A percentile compares a stretch with the other conserved stretches of the same genome.
phyloP scores from a whole-genome alignment of 441 rosid species.

The Geranium incanum region DNA sequence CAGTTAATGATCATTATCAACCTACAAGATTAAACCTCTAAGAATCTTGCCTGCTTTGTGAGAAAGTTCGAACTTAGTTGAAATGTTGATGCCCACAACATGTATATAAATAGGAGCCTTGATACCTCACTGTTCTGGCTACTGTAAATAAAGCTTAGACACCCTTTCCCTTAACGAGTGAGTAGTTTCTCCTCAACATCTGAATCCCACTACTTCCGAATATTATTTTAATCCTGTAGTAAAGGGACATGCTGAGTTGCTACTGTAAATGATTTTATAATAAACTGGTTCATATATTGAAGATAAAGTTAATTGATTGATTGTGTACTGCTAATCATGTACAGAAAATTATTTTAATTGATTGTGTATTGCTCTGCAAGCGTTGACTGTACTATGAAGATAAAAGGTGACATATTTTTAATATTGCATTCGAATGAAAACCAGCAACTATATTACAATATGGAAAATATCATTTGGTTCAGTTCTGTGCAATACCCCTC shows the following conservation, averaged over 20 bases:
- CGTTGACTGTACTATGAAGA: background rate
- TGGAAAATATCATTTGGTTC: background rate
- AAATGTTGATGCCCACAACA: background rate
- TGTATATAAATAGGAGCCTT: background rate
- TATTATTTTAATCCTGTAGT: background rate
- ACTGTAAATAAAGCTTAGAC: background rate
- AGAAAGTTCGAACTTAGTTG: background rate
- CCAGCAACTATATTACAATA: background rate
- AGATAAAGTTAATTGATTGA: background rate
- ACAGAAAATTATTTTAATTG: background rate
- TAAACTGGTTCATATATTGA: background rate
- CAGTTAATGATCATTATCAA: background rate
- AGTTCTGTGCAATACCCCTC: background rate
- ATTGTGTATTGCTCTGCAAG: background rate
- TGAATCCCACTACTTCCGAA: background rate
- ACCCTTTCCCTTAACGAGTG: background rate
- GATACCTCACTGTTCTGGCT: background rate
- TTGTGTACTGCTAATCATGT: too few species aligned
- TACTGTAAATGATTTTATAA: background rate
- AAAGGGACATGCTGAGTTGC: background rate
- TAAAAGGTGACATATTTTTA: background rate
- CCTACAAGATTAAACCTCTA: background rate
- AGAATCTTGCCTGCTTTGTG: background rate
- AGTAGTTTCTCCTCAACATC: background rate
- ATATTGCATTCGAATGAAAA: background rate